phyloP scores from a whole-genome alignment of 2,329 filamentous ascomycete species.

The Plectosphaerella plurivora region DNA sequence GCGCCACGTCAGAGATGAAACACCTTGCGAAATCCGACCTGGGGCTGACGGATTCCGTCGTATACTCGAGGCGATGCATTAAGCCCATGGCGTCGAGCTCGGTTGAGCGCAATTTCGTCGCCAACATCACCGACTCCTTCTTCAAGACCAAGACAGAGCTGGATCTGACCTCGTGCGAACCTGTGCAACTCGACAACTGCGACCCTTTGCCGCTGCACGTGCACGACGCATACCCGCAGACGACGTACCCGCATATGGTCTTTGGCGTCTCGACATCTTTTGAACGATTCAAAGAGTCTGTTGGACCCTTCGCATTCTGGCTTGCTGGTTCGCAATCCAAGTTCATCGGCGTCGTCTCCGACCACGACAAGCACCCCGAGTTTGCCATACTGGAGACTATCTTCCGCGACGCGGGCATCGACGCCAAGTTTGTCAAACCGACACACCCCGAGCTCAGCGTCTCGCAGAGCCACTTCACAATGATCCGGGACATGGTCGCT shows the following conservation, averaged over 20 bases:
- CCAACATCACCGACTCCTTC: conserved; percentile 30
- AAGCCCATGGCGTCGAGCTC: conserved; percentile 26
- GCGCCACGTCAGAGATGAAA: conserved; percentile 13
- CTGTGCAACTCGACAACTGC: conserved; percentile 24
- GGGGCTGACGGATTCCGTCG: conserved; percentile 33
- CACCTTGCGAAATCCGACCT: conserved; percentile 22
- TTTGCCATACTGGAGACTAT: conserved; percentile 24
- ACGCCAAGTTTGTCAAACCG: conserved; percentile 27
- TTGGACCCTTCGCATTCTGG: conserved; percentile 52
- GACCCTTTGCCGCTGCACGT: conserved; percentile 43
- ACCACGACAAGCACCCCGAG: conserved; percentile 22
- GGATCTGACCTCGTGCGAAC: conserved; percentile 17
- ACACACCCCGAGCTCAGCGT: conserved; percentile 29
- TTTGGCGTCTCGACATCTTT: conserved; percentile 55
- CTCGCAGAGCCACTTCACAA: conserved; percentile 53
- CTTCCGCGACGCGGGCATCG: conserved; percentile 24
- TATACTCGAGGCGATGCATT: conserved; percentile 41
- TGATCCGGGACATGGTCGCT: conserved; percentile 44
- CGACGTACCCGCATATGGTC: conserved; percentile 44
- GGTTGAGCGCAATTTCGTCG: conserved; percentile 30
- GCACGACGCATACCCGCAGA: conserved; percentile 34
- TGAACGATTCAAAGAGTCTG: conserved; percentile 42
- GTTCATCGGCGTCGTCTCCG: conserved; percentile 47
- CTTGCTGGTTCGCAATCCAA: conserved; percentile 44
- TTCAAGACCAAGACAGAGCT: conserved; percentile 23